Percentiles rank a stretch among this genome's conserved stretches.
These are phyloP conservation scores for Paraglomus brasilianum DNA, from an alignment of 192 early-diverging fungal genomes.

Conservation along the genomic window DNA sequence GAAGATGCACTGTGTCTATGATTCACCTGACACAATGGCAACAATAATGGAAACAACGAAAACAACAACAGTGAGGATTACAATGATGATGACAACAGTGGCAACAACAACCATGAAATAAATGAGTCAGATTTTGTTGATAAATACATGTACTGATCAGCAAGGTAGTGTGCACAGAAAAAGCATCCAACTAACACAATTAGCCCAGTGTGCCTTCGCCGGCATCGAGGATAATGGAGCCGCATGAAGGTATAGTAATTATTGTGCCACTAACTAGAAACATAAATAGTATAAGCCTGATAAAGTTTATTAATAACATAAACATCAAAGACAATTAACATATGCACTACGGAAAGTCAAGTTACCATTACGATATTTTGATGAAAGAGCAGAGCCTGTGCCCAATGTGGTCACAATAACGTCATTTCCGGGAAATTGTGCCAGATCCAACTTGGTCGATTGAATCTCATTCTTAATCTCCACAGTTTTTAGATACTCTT, in stretches of 20 bases:
- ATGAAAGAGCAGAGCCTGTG: conserved; percentile 87
- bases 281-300: neutral
- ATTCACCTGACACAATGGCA: no score
- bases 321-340: neutral
- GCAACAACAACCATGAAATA: no score
- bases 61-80: no score
- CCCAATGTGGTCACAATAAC: conserved; percentile 75
- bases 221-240: conserved; percentile 78
- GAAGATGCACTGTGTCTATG: no score
- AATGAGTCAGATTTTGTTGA: no score
- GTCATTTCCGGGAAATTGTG: conserved; percentile 43
- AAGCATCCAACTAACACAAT: no score
- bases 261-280: conserved; percentile 77
- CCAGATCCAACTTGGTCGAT: neutral
- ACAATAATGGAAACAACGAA: no score
- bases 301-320: neutral
- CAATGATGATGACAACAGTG: no score
- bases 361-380: conserved; percentile 86
- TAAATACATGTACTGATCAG: no score
- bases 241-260: conserved; percentile 59
- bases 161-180: no score
- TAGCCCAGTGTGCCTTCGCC: conserved; percentile 90
- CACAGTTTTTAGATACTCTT: conserved; percentile 43
- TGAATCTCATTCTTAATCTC: conserved; percentile 37
- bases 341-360: neutral